Percentiles rank a stretch among this genome's conserved stretches.
Evolutionary conservation across 345 rosid species (phyloP).

Genomic region (Corchorus olitorius): DNA sequence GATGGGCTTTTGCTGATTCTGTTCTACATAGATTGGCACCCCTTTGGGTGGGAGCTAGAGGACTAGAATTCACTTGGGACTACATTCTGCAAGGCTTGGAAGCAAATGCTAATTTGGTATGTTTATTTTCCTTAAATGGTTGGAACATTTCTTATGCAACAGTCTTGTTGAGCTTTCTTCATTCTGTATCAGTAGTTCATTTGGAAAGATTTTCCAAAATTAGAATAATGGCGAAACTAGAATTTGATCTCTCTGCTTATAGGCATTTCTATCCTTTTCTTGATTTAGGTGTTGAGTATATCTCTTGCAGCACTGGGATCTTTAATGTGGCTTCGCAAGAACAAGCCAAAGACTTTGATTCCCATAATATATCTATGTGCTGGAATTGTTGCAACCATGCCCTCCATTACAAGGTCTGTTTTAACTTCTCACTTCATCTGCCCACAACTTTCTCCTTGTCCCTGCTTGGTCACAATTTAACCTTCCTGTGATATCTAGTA

Average conservation of each 20-base stretch:
- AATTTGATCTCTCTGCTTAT: not conserved
- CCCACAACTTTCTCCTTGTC: not conserved
- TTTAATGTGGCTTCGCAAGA: conserved; percentile 95
- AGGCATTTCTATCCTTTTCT: conserved; percentile 14
- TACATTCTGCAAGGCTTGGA: conserved; percentile 91
- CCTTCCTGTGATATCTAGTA: not conserved
- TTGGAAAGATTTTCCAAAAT: not conserved
- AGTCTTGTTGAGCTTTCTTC: not conserved
- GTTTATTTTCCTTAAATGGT: conserved; percentile 11
- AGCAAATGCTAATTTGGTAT: conserved; percentile 95
- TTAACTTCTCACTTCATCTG: not conserved
- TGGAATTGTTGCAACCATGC: conserved; percentile 92
- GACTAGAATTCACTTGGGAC: conserved; percentile 94
- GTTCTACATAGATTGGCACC: conserved; percentile 92
- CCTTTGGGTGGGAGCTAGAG: conserved; percentile 97
- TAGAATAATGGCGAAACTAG: not conserved
- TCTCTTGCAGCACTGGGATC: conserved; percentile 97
- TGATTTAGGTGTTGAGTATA: conserved; percentile 73
- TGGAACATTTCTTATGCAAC: not conserved
- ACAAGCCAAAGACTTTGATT: conserved; percentile 86
- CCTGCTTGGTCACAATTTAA: conserved; percentile 3
- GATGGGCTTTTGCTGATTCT: conserved; percentile 99
- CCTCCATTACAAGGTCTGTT: conserved; percentile 75
- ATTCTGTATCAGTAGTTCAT: not conserved
- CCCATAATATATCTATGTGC: conserved; percentile 90